These are phyloP conservation scores for Fagopyrum tataricum DNA, from an alignment of 148 eudicot genomes.

Conservation along the genomic window DNA sequence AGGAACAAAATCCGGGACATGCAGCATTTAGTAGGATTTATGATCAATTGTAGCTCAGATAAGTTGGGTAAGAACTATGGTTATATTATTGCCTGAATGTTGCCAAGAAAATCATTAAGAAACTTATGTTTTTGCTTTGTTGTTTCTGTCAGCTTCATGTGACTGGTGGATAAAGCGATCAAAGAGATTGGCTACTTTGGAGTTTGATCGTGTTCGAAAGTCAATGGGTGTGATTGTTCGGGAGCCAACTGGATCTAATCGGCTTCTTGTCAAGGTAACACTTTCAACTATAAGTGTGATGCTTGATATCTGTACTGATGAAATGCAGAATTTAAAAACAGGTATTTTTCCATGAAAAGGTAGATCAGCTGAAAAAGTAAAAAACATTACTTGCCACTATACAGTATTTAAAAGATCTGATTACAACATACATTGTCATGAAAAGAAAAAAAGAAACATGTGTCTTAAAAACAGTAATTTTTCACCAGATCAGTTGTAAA, in stretches of 20 bases:
- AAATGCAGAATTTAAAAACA: no score
- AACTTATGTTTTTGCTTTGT: background rate
- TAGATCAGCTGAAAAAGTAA: no score
- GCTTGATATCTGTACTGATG: background rate
- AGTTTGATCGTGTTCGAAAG: conserved; percentile 81
- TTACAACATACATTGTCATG: no score
- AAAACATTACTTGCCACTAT: no score
- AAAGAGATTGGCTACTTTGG: conserved; percentile 59
- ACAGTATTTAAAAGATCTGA: no score
- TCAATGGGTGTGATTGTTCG: conserved; percentile 82
- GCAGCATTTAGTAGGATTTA: conserved; percentile 23
- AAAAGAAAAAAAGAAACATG: background rate
- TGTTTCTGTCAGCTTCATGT: conserved; percentile 35
- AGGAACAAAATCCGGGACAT: conserved; percentile 52
- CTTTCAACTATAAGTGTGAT: background rate
- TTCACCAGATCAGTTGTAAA: no score
- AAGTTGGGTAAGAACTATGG: conserved; percentile 43
- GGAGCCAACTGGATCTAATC: conserved; percentile 53
- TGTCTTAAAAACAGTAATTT: no score
- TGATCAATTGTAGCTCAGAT: conserved; percentile 26
- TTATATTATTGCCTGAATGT: background rate
- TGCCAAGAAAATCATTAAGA: background rate
- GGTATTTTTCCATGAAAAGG: no score
- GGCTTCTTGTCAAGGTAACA: conserved; percentile 73
- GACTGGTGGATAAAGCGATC: conserved; percentile 73